Evolutionary conservation across 371 early-diverging fungal genomes (phyloP), one percentile per base, ranked within the genome.

Genomic region (Mortierella sp.): DNA sequence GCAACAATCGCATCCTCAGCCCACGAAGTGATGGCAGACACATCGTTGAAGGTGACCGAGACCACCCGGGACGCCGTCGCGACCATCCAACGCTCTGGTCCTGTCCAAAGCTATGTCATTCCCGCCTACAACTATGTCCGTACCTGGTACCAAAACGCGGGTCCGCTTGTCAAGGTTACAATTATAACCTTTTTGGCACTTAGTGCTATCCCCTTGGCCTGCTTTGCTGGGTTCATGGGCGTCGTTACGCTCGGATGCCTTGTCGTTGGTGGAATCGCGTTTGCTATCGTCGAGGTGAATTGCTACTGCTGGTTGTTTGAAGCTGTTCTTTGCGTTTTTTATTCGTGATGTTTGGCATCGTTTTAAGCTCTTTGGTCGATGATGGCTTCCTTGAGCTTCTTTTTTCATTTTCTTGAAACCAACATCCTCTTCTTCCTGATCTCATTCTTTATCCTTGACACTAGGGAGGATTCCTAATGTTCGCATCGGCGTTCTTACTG

Each of bases 401-500:
- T 13, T 46, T 1, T 9, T 9, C 48, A 5, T 1, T 46, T 13
- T 46, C 43, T 40, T 40, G 6, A 40, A 40, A 40, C 43, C 43
- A 40, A 4, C n/a, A n/a, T n/a, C n/a, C n/a, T n/a, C n/a, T n/a
- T n/a, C n/a, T n/a, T n/a, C n/a, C n/a, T n/a, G n/a, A 59, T 59
- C 31, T 13, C 16, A 4, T 31, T 28, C 11, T 55, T 11, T 9
- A 3, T 59, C 6, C 59, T 31, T 14, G 13, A 31, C 54, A 21
- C 1, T 77, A 85, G 81, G 81, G 81, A 28, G 86, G 81, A 2
- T 81, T 77, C 61, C 73, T 74, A 5, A 59, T 78, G 67, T 67
- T 85, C 71, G 86, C 71, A 13, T 85, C 86, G 26, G 59, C 78
- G 13, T 74, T 85, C 55, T 69, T 85, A 59, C 51, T 85, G 40